Base-by-base conservation (phyloP, 805 yeast genomes). In the Wickerhamiella brachini region DNA sequence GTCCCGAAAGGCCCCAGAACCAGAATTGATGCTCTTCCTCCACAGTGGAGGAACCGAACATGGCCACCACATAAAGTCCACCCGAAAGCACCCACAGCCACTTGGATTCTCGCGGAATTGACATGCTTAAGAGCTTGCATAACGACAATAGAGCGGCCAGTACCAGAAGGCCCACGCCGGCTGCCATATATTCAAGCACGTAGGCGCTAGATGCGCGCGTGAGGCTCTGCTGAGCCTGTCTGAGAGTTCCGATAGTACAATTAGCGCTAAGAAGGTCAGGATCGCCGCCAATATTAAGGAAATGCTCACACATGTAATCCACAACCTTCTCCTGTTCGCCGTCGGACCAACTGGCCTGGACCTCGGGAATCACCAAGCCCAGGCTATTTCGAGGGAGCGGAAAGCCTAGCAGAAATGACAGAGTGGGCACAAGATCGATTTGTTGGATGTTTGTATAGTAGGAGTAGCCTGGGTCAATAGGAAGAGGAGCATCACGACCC, bases 21-120 rank as follows among this genome's bases (percentile, higher is more conserved):
- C 98, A 93, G 17, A 89, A 65, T 62, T 89, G 96, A 62, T 93
- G 95, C 62, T 93, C 98, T 64, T 93, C 98, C 61, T 93, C 98
- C 17, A 93, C 83, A 52, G 89, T 71, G 24, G 95, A 89, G 54
- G 94, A 86, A 10, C 89, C 95, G 68, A 89, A 86, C 56, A 82
- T 73, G 0, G 85, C 73, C 0, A 71, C 38, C 2, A 81, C 75
- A 50, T 80, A 73, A 0, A 70, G 46, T 41, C 73, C 44, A 18
- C 69, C 45, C 58, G 61, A 61, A 51, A 51, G 48, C 18, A 59
- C 64, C 29, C 60, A 59, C 10, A 53, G 56, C 5, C 57, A 26
- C 12, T 51, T 54, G 26, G 52, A 50, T 31, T 49, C 58, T 49
- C 47, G 44, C 22, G 31, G 46, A n/a, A 45, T 52, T 13, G 49